phyloP scores from a whole-genome alignment of 768 basidiomycete species.

The Tylopilus rubrobrunneus region DNA sequence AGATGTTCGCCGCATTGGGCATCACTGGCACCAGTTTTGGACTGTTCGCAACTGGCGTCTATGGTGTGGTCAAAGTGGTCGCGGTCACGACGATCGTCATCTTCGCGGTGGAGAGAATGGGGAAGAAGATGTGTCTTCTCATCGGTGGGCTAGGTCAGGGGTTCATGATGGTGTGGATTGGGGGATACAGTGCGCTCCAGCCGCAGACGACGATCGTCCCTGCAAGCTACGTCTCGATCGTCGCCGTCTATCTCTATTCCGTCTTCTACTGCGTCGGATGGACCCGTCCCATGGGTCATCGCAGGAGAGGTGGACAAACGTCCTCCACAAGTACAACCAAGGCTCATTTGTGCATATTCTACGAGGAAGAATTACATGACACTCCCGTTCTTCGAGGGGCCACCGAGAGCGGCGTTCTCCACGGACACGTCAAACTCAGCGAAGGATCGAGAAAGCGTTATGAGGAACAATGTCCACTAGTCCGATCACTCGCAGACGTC shows the following conservation, averaged over 20 bases:
- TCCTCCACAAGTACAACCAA: slow-evolving; percentile 97
- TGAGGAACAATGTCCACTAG: slow-evolving; percentile 93
- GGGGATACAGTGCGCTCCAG: slow-evolving; percentile 32
- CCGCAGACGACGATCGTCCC: slow-evolving; percentile 25
- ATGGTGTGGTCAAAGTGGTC: slow-evolving; percentile 39
- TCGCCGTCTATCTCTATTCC: slow-evolving; percentile 36
- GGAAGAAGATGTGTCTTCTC: slow-evolving; percentile 47
- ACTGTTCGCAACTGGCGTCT: slow-evolving; percentile 49
- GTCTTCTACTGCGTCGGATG: slow-evolving; percentile 35
- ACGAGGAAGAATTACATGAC: slow-evolving; percentile 98
- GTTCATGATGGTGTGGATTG: slow-evolving; percentile 37
- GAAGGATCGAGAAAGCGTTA: slow-evolving; percentile 86
- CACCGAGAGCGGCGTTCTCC: slow-evolving; percentile 79
- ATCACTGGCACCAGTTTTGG: slow-evolving; percentile 40
- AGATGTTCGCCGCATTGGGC: slow-evolving; percentile 47
- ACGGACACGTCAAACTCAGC: slow-evolving; percentile 83
- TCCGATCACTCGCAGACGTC: slow-evolving; percentile 91
- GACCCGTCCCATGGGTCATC: slow-evolving; percentile 29
- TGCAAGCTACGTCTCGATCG: slow-evolving; percentile 36
- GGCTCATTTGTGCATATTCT: slow-evolving; percentile 92
- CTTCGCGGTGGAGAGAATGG: slow-evolving; percentile 46
- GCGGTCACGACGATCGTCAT: slow-evolving; percentile 37
- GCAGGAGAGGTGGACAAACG: slow-evolving; percentile 35
- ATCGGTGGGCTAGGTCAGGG: slow-evolving; percentile 48
- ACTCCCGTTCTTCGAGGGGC: slow-evolving; percentile 94